Evolutionary conservation across 2,329 filamentous ascomycete species (phyloP), one percentile per base, ranked within the genome.

Genomic region (Aspergillus novoparasiticus): DNA sequence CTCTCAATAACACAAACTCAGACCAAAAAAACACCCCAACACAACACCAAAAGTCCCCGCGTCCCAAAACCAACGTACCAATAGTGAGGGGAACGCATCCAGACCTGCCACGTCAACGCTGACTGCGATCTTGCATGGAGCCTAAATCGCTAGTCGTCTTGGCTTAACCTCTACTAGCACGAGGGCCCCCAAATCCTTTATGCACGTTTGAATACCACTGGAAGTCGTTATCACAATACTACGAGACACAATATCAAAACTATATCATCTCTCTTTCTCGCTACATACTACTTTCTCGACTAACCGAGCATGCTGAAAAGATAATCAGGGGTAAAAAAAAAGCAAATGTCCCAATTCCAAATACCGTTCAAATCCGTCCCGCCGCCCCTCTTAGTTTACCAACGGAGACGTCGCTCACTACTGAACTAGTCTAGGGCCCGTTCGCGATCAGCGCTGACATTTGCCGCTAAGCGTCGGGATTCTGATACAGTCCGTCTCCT

Each of bases 381-480:
- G 19, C 39, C 8, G 19, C 39, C 39, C 39, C 39, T n/a, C 19
- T n/a, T 41, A 19, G 19, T 8, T 10, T n/a, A 3, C 10, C 39
- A 4, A n/a, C 39, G 39, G 39, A 41, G 39, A 41, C 19, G 39
- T 41, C 39, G 39, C 45, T 48, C 21, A 14, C 43, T 23, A 26
- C 45, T 16, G 2, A 8, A 16, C 45, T 23, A 26, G 23, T 26
- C 34, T 54, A 54, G 51, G 34, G n/a, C 51, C 51, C 41, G 57
- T 58, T 58, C 26, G 57, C 56, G 56, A 58, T 58, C 56, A 16
- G 43, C 41, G n/a, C 39, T 58, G 43, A 55, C 51, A 54, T n/a
- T 23, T 55, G 51, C n/a, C 51, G 32, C 51, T 39, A 55, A 36
- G 23, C 48, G 28, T 60, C 59, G 39, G 41, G 45, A 46, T 30